These are phyloP conservation scores for Suillus occidentalis DNA, from an alignment of 768 basidiomycete species.

Conservation along the genomic window DNA sequence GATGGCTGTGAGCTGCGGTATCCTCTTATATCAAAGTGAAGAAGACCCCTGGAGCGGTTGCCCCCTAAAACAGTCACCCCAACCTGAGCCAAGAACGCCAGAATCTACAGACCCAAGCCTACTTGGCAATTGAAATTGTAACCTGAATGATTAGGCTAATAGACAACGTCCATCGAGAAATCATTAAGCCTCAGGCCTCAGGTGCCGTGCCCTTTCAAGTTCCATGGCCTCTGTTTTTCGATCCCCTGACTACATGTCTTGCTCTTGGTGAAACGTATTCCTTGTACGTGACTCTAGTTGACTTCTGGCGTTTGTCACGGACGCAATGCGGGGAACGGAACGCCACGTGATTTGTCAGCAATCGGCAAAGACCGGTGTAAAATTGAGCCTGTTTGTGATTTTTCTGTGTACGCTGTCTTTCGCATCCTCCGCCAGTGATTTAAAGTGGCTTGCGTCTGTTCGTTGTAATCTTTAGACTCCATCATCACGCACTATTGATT, in stretches of 20 bases:
- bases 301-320: too few species aligned
- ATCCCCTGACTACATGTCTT: too few species aligned
- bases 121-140: background rate
- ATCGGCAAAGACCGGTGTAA: constrained; percentile 32
- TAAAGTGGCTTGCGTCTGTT: constrained; percentile 21
- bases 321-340: background rate
- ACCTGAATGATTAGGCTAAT: too few species aligned
- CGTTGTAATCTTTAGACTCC: constrained; percentile 39
- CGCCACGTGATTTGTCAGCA: constrained; percentile 30
- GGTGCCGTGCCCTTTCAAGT: too few species aligned
- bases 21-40: background rate
- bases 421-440: constrained; percentile 21
- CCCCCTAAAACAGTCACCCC: too few species aligned
- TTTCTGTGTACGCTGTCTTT: constrained; percentile 27
- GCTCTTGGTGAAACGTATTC: too few species aligned
- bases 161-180: too few species aligned
- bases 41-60: background rate
- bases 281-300: too few species aligned
- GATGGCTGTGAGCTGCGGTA: constrained; percentile 1
- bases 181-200: too few species aligned
- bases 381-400: constrained; percentile 23
- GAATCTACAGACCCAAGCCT: background rate
- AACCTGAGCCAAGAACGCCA: too few species aligned
- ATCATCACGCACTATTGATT: constrained; percentile 40
- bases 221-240: too few species aligned